These are phyloP conservation scores for Pseudopithomyces maydicus DNA, from an alignment of 2,329 filamentous ascomycete species.

Conservation along the genomic window DNA sequence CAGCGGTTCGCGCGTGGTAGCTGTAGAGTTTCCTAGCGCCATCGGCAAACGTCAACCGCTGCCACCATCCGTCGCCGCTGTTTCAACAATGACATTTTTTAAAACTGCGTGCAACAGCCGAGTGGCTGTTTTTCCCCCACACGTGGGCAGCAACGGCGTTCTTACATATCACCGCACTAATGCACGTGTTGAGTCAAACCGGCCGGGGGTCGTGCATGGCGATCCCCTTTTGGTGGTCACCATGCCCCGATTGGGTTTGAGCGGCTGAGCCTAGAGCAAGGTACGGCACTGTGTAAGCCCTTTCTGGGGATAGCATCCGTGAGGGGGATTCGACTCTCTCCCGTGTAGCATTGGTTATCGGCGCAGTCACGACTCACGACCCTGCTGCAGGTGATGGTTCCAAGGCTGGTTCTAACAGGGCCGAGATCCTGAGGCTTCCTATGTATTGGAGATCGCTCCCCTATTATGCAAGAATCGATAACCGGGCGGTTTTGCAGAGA, in stretches of 20 bases:
- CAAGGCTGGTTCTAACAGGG: conserved; percentile 1
- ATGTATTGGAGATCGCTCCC: conserved; percentile 4
- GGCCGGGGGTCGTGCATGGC: conserved; percentile 5
- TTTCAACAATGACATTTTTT: neutral
- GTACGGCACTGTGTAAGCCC: neutral
- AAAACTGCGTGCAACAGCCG: neutral
- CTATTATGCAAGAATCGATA: conserved; percentile 3
- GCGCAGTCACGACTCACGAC: neutral
- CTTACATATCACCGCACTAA: conserved; percentile 9
- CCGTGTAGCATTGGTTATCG: conserved; percentile 1
- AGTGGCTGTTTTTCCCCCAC: neutral
- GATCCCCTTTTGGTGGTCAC: conserved; percentile 1
- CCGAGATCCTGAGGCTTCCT: neutral
- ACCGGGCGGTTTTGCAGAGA: neutral
- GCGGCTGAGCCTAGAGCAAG: conserved; percentile 1
- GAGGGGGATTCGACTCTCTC: neutral
- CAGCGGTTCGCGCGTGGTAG: too few relatives aligned
- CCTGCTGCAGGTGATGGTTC: neutral
- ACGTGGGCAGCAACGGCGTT: conserved; percentile 1
- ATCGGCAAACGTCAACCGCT: neutral
- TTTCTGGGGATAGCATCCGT: neutral
- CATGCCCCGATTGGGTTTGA: conserved; percentile 4
- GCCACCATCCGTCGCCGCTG: neutral
- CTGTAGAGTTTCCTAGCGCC: neutral
- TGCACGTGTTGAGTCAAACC: conserved; percentile 7